These are phyloP conservation scores for Nakaseomyces kungkrabaensis DNA, from an alignment of 1,139 yeast species.

Conservation along the genomic window DNA sequence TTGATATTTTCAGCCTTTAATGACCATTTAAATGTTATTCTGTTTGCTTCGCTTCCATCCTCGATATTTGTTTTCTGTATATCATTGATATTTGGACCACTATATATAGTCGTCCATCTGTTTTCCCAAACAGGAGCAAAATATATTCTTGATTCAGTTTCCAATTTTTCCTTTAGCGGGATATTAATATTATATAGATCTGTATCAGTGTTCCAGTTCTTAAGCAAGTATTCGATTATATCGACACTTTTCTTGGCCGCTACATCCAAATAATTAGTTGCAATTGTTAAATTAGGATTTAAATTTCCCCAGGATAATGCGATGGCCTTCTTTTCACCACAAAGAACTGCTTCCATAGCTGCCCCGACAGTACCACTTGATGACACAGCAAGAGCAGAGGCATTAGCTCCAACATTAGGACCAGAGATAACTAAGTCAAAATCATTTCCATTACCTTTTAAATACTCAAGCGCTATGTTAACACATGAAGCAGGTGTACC, in stretches of 20 bases:
- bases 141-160: conserved; percentile 47
- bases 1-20: conserved; percentile 44
- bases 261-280: conserved; percentile 44
- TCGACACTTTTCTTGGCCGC: conserved; percentile 64
- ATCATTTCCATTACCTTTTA: conserved; percentile 45
- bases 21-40: conserved; percentile 58
- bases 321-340: conserved; percentile 55
- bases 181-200: conserved; percentile 31
- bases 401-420: conserved; percentile 90
- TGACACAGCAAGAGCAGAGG: conserved; percentile 76
- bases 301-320: conserved; percentile 79
- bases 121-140: conserved; percentile 75
- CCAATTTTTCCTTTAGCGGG: conserved; percentile 22
- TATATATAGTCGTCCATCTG: conserved; percentile 63
- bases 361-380: conserved; percentile 96
- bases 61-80: conserved; percentile 30
- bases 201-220: conserved; percentile 45
- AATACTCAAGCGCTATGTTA: conserved; percentile 78
- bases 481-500: conserved; percentile 97
- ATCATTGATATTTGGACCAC: conserved; percentile 20
- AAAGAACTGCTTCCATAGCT: conserved; percentile 86
- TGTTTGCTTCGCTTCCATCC: conserved; percentile 33
- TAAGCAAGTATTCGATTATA: conserved; percentile 47
- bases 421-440: conserved; percentile 86
- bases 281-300: conserved; percentile 40